phyloP scores from a whole-genome alignment of 306 rosid species.

The Castanea mollissima region DNA sequence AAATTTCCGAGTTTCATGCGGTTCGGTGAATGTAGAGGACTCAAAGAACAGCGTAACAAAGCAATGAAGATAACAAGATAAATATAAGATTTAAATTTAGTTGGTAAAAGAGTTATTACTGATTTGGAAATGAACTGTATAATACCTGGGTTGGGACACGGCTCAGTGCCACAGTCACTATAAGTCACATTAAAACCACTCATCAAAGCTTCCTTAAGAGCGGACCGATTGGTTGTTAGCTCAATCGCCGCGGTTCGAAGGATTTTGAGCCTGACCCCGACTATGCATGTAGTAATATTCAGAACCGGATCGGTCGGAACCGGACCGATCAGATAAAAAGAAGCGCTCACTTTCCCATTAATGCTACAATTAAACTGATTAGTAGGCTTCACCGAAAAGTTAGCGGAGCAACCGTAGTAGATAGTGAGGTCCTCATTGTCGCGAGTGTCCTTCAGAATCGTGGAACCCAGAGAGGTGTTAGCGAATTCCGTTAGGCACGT shows the following conservation, averaged over 20 bases:
- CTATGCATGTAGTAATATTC: slow-evolving; percentile 13
- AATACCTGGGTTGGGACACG: slow-evolving; percentile 25
- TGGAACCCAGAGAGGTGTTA: slow-evolving; percentile 43
- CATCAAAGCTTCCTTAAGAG: slow-evolving; percentile 51
- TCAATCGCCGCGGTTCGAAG: slow-evolving; percentile 18
- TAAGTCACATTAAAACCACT: slow-evolving; percentile 52
- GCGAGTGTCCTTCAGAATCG: slow-evolving; percentile 29
- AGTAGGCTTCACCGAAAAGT: not conserved
- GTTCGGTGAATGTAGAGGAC: no score
- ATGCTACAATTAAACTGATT: slow-evolving; percentile 39
- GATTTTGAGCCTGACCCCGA: slow-evolving; percentile 36
- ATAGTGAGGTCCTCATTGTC: slow-evolving; percentile 47
- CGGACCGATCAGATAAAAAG: slow-evolving; percentile 51
- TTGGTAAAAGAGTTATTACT: no score
- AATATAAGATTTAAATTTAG: no score
- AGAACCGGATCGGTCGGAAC: slow-evolving; percentile 46
- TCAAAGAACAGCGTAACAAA: no score
- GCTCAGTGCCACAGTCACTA: slow-evolving; percentile 13
- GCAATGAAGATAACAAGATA: no score
- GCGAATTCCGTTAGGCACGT: slow-evolving; percentile 24
- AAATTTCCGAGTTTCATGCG: no score
- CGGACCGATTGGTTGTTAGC: slow-evolving; percentile 24
- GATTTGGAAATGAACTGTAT: no score
- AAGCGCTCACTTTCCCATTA: slow-evolving; percentile 11
- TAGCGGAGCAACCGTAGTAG: slow-evolving; percentile 34